phyloP scores from a whole-genome alignment of 768 basidiomycete genomes.

The Psilocybe azurescens region DNA sequence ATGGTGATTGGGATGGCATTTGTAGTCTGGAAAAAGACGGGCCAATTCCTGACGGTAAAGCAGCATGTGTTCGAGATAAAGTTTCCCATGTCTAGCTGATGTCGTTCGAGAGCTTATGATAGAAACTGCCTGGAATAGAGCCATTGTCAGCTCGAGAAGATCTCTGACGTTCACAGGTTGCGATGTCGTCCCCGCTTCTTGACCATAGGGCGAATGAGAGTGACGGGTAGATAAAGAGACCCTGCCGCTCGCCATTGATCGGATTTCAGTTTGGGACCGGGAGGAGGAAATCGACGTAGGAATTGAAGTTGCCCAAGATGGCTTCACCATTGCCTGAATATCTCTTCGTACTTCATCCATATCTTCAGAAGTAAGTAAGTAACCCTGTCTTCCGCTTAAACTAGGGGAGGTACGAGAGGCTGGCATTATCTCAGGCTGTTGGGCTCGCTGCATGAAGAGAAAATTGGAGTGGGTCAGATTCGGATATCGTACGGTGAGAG shows the following conservation, averaged over 20 bases:
- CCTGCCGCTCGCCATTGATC: slow-evolving; percentile 11
- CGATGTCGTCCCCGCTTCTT: not conserved
- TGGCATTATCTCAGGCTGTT: no score
- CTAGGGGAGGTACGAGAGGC: no score
- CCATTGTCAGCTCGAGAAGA: slow-evolving; percentile 16
- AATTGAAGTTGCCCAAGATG: slow-evolving; percentile 8
- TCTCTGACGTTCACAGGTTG: not conserved
- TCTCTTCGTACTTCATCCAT: slow-evolving; percentile 5
- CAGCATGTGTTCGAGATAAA: not conserved
- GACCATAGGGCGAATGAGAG: slow-evolving; percentile 12
- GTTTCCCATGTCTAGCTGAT: not conserved
- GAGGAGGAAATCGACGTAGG: not conserved
- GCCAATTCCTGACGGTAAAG: slow-evolving; percentile 3
- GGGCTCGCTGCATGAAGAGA: no score
- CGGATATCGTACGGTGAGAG: no score
- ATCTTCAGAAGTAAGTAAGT: not conserved
- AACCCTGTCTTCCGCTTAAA: not conserved
- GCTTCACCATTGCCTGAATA: slow-evolving; percentile 1
- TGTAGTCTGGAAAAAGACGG: slow-evolving; percentile 7
- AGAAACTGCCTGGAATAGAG: slow-evolving; percentile 9
- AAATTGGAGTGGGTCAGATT: no score
- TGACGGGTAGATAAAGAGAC: slow-evolving; percentile 4
- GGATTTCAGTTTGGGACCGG: slow-evolving; percentile 13
- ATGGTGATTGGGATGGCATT: slow-evolving; percentile 32
- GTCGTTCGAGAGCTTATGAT: slow-evolving; percentile 6